Base-by-base conservation (phyloP, 306 rosid genomes). In the Hippophae rhamnoides region DNA sequence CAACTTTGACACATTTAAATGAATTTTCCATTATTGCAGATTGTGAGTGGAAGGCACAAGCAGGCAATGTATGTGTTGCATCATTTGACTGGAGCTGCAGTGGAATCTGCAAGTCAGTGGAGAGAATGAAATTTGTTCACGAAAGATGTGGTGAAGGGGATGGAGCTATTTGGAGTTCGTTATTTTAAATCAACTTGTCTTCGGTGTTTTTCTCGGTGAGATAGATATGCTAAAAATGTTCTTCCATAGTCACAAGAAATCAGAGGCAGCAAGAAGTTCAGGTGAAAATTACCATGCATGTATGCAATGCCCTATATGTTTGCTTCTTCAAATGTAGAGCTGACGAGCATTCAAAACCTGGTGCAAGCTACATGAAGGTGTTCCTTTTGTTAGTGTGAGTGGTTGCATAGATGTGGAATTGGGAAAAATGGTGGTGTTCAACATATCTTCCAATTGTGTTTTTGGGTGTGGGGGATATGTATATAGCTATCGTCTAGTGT, bases 51-150 rank as follows among this genome's bases (percentile, higher is more conserved):
- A 92, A 92, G 81, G 92, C 97, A 3, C 89, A 84, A 45, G 99
- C 99, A 9, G 99, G 97, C 23, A 88, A 88, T 75, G 80, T 78
- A 31, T 92, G 96, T 3, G 80, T 84, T 60, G 99, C 99, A 0
- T 92, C 99, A 1, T 92, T 92, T 50, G 96, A 92, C 72, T 92
- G 96, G 99, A 88, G 95, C 75, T 92, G 99, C 74, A 92, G 99
- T n/a, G 99, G 99, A 62, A 88, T 92, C 81, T 92, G 99, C 84
- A 88, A 92, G 63, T 92, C 99, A 10, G 99, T 92, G 62, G 96
- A 92, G 82, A 88, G 78, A 78, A 92, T 92, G 64, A 92, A 92
- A 70, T 70, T 42, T 69, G 99, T 92, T 13, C 96, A 92, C 61
- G 82, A 86, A n/a, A 92, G 77, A 59, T 92, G 99, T 56, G 96